Conservation (phyloP, 2,329 filamentous ascomycete species). For the Rutstroemia sp. region DNA sequence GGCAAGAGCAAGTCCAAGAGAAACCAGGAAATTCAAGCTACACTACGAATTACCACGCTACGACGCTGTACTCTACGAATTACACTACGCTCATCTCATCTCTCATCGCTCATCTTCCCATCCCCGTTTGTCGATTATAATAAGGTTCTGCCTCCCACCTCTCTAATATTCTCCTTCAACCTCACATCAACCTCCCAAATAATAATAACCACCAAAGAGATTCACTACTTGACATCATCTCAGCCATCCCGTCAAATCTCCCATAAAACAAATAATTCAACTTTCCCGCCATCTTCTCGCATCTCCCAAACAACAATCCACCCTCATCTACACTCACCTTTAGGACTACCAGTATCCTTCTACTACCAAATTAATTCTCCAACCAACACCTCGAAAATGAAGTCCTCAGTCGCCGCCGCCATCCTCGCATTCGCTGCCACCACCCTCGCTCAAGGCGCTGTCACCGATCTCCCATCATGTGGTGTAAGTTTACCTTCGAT, state of each 20-base stretch:
- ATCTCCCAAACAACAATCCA: not conserved
- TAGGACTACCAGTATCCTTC: too few relatives aligned
- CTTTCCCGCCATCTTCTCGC: not conserved
- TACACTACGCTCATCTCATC: too few relatives aligned
- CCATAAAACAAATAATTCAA: not conserved
- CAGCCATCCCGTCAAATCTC: not conserved
- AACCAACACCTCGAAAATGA: conserved; percentile 23
- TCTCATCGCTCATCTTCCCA: not conserved
- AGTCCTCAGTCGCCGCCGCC: conserved; percentile 22
- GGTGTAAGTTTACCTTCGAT: conserved; percentile 23
- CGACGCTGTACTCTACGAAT: too few relatives aligned
- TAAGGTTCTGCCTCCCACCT: not conserved
- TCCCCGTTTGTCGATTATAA: not conserved
- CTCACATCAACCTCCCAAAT: not conserved
- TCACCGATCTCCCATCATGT: conserved; percentile 23
- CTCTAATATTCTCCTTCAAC: not conserved
- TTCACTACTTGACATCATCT: not conserved
- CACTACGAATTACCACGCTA: too few relatives aligned
- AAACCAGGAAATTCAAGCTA: too few relatives aligned
- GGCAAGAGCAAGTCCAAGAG: too few relatives aligned
- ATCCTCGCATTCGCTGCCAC: conserved; percentile 22
- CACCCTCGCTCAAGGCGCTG: conserved; percentile 18
- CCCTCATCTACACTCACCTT: not conserved
- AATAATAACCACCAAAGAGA: not conserved
- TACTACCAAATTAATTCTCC: not conserved